Conservation (phyloP, 2,329 filamentous ascomycete species). For the Didymella segeticola region DNA sequence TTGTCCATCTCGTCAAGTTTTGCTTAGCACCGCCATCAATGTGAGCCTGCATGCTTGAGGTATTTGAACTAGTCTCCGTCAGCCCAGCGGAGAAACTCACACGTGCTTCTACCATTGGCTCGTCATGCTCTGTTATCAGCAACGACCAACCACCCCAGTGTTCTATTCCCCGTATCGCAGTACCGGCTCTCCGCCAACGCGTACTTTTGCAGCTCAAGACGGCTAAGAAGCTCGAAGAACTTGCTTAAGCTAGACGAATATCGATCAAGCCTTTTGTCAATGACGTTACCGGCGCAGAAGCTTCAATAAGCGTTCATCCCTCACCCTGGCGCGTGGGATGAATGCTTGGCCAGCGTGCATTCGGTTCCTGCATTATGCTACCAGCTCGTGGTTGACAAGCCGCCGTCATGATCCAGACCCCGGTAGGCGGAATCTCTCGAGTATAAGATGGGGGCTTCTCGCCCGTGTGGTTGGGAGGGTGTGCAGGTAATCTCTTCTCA, state of each 20-base stretch:
- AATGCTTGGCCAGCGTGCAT: slow-evolving; percentile 11
- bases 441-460: slow-evolving; percentile 11
- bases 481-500: background rate
- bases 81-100: slow-evolving; percentile 1
- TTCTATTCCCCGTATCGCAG: background rate
- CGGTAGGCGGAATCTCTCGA: background rate
- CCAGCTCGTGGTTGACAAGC: background rate
- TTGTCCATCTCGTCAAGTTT: background rate
- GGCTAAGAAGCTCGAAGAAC: slow-evolving; percentile 2
- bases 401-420: background rate
- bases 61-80: background rate
- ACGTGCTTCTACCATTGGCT: slow-evolving; percentile 16
- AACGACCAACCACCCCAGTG: slow-evolving; percentile 4
- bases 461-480: background rate
- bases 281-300: slow-evolving; percentile 6
- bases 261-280: slow-evolving; percentile 6
- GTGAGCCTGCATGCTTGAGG: background rate
- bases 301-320: slow-evolving; percentile 5
- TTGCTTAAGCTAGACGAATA: slow-evolving; percentile 15
- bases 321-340: slow-evolving; percentile 12
- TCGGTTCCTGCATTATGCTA: slow-evolving; percentile 1
- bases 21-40: background rate
- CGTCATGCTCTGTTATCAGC: slow-evolving; percentile 10
- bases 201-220: slow-evolving; percentile 6
- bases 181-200: slow-evolving; percentile 5